phyloP scores from a whole-genome alignment of 2,329 filamentous ascomycete species.

The Paracamarosporium sp. region DNA sequence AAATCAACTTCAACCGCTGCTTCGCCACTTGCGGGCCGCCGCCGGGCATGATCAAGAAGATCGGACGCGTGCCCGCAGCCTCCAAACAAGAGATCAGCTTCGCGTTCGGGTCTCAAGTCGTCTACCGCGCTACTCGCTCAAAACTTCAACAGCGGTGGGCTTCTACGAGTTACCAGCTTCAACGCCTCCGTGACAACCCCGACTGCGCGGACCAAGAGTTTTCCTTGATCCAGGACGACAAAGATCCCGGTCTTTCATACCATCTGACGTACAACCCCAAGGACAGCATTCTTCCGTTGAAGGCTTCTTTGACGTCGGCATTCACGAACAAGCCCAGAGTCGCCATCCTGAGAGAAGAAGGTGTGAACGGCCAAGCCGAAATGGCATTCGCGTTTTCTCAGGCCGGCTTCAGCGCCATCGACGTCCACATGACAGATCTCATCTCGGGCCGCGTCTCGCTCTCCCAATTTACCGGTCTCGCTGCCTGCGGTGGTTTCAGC shows the following conservation, averaged over 20 bases:
- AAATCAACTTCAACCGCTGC: slow-evolving; percentile 84
- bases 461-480: slow-evolving; percentile 82
- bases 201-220: slow-evolving; percentile 85
- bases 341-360: slow-evolving; percentile 92
- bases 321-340: slow-evolving; percentile 75
- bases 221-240: slow-evolving; percentile 73
- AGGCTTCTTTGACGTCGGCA: slow-evolving; percentile 65
- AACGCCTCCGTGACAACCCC: slow-evolving; percentile 87
- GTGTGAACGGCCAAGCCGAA: slow-evolving; percentile 94
- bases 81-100: slow-evolving; percentile 79
- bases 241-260: slow-evolving; percentile 84
- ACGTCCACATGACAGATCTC: slow-evolving; percentile 95
- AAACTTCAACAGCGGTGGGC: slow-evolving; percentile 89
- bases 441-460: slow-evolving; percentile 82
- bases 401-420: slow-evolving; percentile 88
- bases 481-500: slow-evolving; percentile 96
- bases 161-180: slow-evolving; percentile 88
- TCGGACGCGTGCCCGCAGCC: slow-evolving; percentile 75
- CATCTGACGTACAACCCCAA: slow-evolving; percentile 80
- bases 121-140: slow-evolving; percentile 73
- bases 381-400: slow-evolving; percentile 96
- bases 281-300: slow-evolving; percentile 76
- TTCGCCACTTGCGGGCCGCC: slow-evolving; percentile 91
- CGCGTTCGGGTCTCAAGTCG: slow-evolving; percentile 70
- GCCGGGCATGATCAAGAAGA: slow-evolving; percentile 79